Evolutionary conservation across 495 filamentous ascomycete species (phyloP).

Genomic region (Gamarada debralockiae): DNA sequence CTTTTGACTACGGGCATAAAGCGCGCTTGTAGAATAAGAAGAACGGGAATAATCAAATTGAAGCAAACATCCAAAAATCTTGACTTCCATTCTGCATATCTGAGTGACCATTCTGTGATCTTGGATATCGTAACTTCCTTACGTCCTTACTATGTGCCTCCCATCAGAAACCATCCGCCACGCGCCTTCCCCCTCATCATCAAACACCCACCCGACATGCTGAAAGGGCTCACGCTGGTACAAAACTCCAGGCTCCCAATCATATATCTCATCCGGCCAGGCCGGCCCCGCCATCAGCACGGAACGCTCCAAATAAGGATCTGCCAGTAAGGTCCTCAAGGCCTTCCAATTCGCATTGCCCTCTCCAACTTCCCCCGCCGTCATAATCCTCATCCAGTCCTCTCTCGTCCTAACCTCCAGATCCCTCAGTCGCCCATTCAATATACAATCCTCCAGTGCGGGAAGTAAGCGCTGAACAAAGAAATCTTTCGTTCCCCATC

Average conservation of each 20-base stretch:
- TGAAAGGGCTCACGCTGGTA: too few species aligned
- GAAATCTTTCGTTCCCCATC: slow-evolving; percentile 23
- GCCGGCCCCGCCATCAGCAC: slow-evolving; percentile 7
- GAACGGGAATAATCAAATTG: slow-evolving; percentile 24
- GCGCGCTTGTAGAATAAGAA: slow-evolving; percentile 30
- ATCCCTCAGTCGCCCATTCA: slow-evolving; percentile 20
- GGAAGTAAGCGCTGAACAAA: slow-evolving; percentile 12
- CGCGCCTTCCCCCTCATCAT: too few species aligned
- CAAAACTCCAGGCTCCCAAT: too few species aligned
- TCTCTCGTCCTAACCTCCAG: slow-evolving; percentile 12
- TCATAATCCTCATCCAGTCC: neutral
- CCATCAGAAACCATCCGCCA: too few species aligned
- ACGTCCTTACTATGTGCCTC: too few species aligned
- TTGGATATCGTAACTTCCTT: too few species aligned
- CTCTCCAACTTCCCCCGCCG: neutral
- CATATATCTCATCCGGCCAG: too few species aligned
- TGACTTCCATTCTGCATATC: too few species aligned
- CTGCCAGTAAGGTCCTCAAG: slow-evolving; percentile 21
- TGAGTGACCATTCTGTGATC: too few species aligned
- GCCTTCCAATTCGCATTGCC: slow-evolving; percentile 9
- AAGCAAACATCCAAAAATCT: slow-evolving; percentile 13
- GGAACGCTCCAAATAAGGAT: slow-evolving; percentile 27
- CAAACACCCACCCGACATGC: too few species aligned
- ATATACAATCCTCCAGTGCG: slow-evolving; percentile 19
- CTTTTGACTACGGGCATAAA: slow-evolving; percentile 23